phyloP scores from a whole-genome alignment of 805 yeast species.

The Myxozyma vanderwaltii region DNA sequence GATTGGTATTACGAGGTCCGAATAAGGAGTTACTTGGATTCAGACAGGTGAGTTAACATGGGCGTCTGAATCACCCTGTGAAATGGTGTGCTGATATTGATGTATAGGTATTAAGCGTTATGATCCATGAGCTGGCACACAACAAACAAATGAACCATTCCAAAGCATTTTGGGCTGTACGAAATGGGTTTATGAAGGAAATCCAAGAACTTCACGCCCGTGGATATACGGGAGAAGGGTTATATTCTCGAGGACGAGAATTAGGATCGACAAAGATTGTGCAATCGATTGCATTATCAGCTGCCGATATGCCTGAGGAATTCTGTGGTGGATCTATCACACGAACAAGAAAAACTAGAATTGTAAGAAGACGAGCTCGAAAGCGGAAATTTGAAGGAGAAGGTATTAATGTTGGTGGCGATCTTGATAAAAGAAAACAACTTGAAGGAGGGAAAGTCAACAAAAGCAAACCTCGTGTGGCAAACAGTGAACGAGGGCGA shows the following conservation, averaged over 20 bases:
- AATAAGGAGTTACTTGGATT: slow-evolving; percentile 25
- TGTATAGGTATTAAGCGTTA: slow-evolving; percentile 31
- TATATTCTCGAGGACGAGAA: slow-evolving; percentile 29
- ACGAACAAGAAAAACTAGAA: slow-evolving; percentile 23
- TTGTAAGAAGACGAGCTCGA: slow-evolving; percentile 8
- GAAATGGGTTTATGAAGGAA: slow-evolving; percentile 30
- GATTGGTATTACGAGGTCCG: slow-evolving; percentile 33
- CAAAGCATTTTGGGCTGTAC: slow-evolving; percentile 28
- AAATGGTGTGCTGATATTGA: too few relatives aligned
- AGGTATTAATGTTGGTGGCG: slow-evolving; percentile 27
- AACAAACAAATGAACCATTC: slow-evolving; percentile 35
- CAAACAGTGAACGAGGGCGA: slow-evolving; percentile 30
- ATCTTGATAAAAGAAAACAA: slow-evolving; percentile 16
- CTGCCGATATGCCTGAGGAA: slow-evolving; percentile 29
- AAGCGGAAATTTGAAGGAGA: slow-evolving; percentile 31
- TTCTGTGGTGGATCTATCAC: slow-evolving; percentile 30
- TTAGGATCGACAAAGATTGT: slow-evolving; percentile 23
- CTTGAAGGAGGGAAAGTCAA: slow-evolving; percentile 32
- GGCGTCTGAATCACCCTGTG: too few relatives aligned
- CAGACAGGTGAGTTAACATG: slow-evolving; percentile 25
- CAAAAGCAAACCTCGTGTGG: slow-evolving; percentile 27
- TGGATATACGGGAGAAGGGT: slow-evolving; percentile 36
- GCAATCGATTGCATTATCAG: slow-evolving; percentile 20
- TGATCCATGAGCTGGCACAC: slow-evolving; percentile 35
- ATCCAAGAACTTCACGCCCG: slow-evolving; percentile 21